A percentile compares a stretch with the other conserved stretches of the same genome.
Conservation (phyloP, 2,329 filamentous ascomycete genomes). For the Penicillium sp. region DNA sequence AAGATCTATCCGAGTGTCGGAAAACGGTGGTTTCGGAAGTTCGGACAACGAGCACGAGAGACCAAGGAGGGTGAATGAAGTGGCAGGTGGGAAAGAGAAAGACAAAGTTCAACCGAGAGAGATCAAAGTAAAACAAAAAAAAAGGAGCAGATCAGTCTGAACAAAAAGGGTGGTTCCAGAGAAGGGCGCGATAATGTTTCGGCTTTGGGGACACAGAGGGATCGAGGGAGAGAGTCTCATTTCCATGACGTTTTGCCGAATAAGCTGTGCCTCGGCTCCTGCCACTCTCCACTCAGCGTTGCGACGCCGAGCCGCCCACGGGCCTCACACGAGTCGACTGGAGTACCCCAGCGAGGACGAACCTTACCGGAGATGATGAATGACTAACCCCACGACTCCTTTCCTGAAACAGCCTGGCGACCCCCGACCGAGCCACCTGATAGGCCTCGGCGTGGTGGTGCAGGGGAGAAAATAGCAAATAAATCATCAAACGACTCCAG, state of each 20-base stretch:
- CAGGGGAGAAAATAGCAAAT: no score
- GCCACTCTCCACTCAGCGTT: slow-evolving; percentile 8
- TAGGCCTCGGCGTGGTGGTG: no score
- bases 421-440: no score
- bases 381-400: background rate
- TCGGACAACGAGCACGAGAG: background rate
- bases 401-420: no score
- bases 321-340: background rate
- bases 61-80: background rate
- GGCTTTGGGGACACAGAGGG: slow-evolving; percentile 13
- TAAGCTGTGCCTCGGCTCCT: slow-evolving; percentile 29
- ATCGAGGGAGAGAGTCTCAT: slow-evolving; percentile 15
- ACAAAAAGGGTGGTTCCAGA: slow-evolving; percentile 7
- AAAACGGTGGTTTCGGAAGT: background rate
- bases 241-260: slow-evolving; percentile 35
- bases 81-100: background rate
- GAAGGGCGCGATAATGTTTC: slow-evolving; percentile 26
- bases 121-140: background rate
- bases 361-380: background rate
- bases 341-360: background rate
- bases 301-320: slow-evolving; percentile 10
- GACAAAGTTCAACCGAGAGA: background rate
- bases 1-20: no score
- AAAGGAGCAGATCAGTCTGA: slow-evolving; percentile 8
- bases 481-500: no score